Percentiles rank a stretch among this genome's conserved stretches.
phyloP scores from a whole-genome alignment of 2,329 filamentous ascomycete genomes.

The Knoxdaviesia capensis region DNA sequence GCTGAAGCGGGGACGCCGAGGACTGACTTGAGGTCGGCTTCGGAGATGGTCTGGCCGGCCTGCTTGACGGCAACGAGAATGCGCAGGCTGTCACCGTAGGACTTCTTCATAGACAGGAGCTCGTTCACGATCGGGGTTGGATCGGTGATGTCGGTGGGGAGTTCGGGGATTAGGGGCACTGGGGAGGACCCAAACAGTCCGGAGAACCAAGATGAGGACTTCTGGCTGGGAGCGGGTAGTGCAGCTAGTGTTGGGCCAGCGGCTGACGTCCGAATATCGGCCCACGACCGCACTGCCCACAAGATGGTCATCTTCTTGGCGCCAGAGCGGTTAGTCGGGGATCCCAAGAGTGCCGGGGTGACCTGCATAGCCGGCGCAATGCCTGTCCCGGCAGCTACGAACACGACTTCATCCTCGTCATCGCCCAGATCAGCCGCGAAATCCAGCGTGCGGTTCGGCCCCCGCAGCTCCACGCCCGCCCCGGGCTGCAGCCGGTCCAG shows the following conservation, averaged over 20 bases:
- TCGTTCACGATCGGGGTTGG: constrained; percentile 36
- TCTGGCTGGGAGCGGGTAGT: background rate
- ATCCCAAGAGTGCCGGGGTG: constrained; percentile 37
- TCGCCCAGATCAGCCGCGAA: constrained; percentile 14
- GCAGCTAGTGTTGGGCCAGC: background rate
- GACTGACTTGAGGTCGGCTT: constrained; percentile 22
- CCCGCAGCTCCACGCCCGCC: constrained; percentile 52
- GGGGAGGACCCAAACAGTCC: no score
- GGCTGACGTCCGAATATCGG: constrained; percentile 21
- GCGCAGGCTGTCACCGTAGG: constrained; percentile 32
- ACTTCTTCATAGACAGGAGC: constrained; percentile 39
- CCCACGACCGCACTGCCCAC: constrained; percentile 53
- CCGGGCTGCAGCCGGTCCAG: constrained; percentile 44
- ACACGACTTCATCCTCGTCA: constrained; percentile 35
- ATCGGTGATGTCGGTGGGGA: constrained; percentile 8
- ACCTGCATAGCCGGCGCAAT: constrained; percentile 79
- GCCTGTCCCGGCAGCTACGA: constrained; percentile 82
- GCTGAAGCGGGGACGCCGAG: constrained; percentile 6
- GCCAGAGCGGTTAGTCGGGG: constrained; percentile 5
- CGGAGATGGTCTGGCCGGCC: constrained; percentile 46
- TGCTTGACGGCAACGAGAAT: constrained; percentile 71
- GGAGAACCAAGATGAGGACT: constrained; percentile 8
- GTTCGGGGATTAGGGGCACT: background rate
- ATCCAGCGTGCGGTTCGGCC: constrained; percentile 53
- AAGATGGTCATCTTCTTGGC: constrained; percentile 41